phyloP scores from a whole-genome alignment of 1,139 yeast genomes.

The Taphrina sp. region DNA sequence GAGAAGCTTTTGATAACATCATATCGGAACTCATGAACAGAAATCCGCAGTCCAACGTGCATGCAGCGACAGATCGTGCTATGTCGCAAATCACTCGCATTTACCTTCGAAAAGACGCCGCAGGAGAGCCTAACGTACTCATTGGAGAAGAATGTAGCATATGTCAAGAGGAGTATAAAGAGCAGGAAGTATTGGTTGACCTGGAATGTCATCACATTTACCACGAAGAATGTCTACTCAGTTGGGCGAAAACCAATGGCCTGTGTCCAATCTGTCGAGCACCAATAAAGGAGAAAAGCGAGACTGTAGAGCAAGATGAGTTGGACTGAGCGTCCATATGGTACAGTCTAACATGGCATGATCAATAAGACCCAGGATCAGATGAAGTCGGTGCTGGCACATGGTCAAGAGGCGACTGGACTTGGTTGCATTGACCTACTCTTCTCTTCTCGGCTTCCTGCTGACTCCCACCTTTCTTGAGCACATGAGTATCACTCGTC shows the following conservation, averaged over 20 bases:
- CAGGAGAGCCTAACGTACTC: not conserved
- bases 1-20: conserved; percentile 23
- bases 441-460: too few relatives aligned
- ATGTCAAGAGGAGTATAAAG: conserved; percentile 21
- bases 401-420: too few relatives aligned
- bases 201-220: conserved; percentile 22
- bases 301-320: not conserved
- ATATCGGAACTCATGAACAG: conserved; percentile 23
- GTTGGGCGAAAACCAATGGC: conserved; percentile 24
- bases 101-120: not conserved
- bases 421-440: too few relatives aligned
- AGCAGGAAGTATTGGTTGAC: conserved; percentile 9
- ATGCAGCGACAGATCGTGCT: conserved; percentile 6
- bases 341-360: not conserved
- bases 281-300: conserved; percentile 11
- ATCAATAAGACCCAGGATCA: too few relatives aligned
- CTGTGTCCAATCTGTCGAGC: conserved; percentile 30
- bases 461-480: too few relatives aligned
- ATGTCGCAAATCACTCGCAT: conserved; percentile 5
- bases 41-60: conserved; percentile 27
- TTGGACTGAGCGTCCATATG: conserved; percentile 1
- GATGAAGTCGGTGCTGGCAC: too few relatives aligned
- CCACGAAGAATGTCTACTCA: conserved; percentile 26
- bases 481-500: too few relatives aligned
- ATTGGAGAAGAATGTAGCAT: conserved; percentile 26